phyloP scores from a whole-genome alignment of 1,284 basidiomycete species.

The Cutaneotrichosporon cyanovorans region DNA sequence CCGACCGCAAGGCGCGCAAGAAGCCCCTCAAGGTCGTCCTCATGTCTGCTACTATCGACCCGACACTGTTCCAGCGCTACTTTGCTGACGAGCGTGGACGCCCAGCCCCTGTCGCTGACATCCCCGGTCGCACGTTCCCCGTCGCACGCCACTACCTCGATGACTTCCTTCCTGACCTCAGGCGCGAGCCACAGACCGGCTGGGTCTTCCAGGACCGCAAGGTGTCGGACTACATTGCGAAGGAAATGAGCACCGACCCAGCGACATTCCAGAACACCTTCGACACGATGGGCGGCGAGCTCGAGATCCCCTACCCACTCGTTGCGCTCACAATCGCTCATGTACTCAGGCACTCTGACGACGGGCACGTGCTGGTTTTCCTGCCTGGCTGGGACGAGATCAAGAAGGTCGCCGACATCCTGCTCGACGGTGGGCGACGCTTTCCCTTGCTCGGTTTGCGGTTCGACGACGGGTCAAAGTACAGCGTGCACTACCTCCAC shows the following conservation, averaged over 20 bases:
- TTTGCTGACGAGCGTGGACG: slow-evolving; percentile 59
- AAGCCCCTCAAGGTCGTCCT: slow-evolving; percentile 80
- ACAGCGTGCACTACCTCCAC: slow-evolving; percentile 79
- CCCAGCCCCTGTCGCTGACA: slow-evolving; percentile 68
- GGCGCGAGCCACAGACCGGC: slow-evolving; percentile 41
- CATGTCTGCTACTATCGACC: slow-evolving; percentile 95
- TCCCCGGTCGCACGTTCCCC: slow-evolving; percentile 89
- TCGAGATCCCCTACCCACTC: slow-evolving; percentile 76
- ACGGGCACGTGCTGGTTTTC: slow-evolving; percentile 88
- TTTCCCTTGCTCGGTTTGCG: slow-evolving; percentile 55
- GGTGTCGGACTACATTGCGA: slow-evolving; percentile 68
- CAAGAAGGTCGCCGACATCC: slow-evolving; percentile 61
- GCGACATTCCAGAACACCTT: slow-evolving; percentile 25
- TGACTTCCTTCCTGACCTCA: slow-evolving; percentile 59
- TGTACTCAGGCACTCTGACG: slow-evolving; percentile 64
- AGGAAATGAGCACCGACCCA: slow-evolving; percentile 56
- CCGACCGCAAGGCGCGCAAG: slow-evolving; percentile 63
- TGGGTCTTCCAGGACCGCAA: slow-evolving; percentile 68
- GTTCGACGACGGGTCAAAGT: slow-evolving; percentile 58
- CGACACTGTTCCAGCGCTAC: slow-evolving; percentile 79
- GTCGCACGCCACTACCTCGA: slow-evolving; percentile 77
- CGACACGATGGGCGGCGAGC: slow-evolving; percentile 52
- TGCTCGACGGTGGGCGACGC: slow-evolving; percentile 50
- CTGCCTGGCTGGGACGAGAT: slow-evolving; percentile 65
- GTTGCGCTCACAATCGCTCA: slow-evolving; percentile 76